Evolutionary conservation across 2,329 filamentous ascomycete genomes (phyloP).

Genomic region (Fusarium robinianum): DNA sequence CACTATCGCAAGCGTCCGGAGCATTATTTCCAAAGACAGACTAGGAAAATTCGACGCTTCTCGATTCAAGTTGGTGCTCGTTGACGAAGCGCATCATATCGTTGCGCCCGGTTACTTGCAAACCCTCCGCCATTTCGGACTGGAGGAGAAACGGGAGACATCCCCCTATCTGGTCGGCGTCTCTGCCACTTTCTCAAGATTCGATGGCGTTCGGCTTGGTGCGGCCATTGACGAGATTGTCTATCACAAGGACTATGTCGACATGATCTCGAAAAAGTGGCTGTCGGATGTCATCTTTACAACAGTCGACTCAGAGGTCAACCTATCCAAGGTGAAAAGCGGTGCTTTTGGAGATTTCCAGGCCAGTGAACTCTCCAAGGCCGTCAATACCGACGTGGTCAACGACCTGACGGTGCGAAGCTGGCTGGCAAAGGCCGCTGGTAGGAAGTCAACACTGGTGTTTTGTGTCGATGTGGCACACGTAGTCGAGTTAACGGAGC

Average conservation of each 20-base stretch:
- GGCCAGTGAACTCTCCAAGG: slow-evolving; percentile 73
- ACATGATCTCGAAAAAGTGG: slow-evolving; percentile 85
- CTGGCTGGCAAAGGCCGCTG: slow-evolving; percentile 77
- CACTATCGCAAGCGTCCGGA: slow-evolving; percentile 88
- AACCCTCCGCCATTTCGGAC: slow-evolving; percentile 76
- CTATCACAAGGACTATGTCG: slow-evolving; percentile 78
- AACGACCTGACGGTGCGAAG: slow-evolving; percentile 86
- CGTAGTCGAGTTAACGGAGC: slow-evolving; percentile 72
- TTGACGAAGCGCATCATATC: slow-evolving; percentile 97
- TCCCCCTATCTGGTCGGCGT: slow-evolving; percentile 80
- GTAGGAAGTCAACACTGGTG: slow-evolving; percentile 81
- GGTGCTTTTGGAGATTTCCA: slow-evolving; percentile 75
- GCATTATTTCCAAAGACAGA: slow-evolving; percentile 75
- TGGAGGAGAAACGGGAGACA: slow-evolving; percentile 53
- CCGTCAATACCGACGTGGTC: slow-evolving; percentile 78
- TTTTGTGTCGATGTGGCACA: slow-evolving; percentile 94
- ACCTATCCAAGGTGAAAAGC: slow-evolving; percentile 72
- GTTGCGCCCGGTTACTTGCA: slow-evolving; percentile 80
- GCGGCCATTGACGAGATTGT: slow-evolving; percentile 92
- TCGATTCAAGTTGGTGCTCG: slow-evolving; percentile 85
- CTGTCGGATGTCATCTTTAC: slow-evolving; percentile 92
- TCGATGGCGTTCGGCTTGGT: slow-evolving; percentile 82
- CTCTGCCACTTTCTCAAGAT: slow-evolving; percentile 77
- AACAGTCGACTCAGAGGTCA: slow-evolving; percentile 81
- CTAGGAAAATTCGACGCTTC: slow-evolving; percentile 81